These are phyloP conservation scores for Dendrocalamus sinicus DNA, from an alignment of 176 grass and related monocot species.

Conservation along the genomic window DNA sequence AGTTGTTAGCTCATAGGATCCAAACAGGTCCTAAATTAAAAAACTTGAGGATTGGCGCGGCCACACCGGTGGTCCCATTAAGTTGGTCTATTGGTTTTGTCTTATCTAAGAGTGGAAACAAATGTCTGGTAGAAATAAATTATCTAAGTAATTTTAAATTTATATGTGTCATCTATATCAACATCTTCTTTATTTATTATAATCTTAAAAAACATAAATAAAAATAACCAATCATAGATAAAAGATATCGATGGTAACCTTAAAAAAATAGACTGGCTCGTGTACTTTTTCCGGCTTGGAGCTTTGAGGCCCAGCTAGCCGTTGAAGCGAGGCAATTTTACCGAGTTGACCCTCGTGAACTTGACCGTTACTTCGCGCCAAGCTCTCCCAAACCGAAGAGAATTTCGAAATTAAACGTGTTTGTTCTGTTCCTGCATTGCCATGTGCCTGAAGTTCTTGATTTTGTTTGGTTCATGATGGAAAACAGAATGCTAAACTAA, in stretches of 20 bases:
- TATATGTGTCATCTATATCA: no score
- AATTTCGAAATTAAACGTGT: background rate
- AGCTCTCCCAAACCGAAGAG: background rate
- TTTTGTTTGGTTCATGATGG: background rate
- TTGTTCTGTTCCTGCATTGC: background rate
- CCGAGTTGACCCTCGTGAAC: background rate
- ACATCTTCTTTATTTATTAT: no score
- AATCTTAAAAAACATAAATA: no score
- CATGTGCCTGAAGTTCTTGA: background rate
- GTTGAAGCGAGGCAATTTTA: conserved; percentile 17
- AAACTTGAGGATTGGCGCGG: background rate
- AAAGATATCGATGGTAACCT: no score
- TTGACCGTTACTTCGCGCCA: conserved; percentile 58
- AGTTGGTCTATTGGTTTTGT: no score
- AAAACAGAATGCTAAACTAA: background rate
- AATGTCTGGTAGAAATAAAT: no score
- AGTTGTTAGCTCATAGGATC: no score
- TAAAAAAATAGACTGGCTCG: no score
- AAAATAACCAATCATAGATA: no score
- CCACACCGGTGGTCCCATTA: background rate
- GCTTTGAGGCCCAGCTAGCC: conserved; percentile 34
- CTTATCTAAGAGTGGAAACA: no score
- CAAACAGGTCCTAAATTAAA: no score
- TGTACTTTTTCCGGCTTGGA: background rate
- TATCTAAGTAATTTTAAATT: no score